A percentile compares a stretch with the other conserved stretches of the same genome.
Evolutionary conservation across 106 monocot species (phyloP).

Genomic region (Apostasia shenzhenica): DNA sequence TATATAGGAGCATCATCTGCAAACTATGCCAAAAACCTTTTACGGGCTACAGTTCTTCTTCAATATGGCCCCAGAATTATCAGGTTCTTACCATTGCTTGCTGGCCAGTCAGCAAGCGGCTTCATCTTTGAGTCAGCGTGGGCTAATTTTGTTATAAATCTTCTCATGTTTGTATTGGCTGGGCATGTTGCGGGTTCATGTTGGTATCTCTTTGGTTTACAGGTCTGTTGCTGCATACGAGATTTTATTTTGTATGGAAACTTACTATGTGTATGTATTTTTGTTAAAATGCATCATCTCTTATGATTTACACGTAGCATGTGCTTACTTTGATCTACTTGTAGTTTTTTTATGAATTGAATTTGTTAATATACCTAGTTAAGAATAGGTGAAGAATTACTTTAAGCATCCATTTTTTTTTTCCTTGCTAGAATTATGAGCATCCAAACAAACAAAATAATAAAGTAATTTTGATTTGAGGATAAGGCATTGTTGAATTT

Average conservation of each 20-base stretch:
- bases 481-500: no score
- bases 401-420: no score
- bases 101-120: conserved; percentile 69
- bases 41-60: conserved; percentile 68
- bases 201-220: conserved; percentile 94
- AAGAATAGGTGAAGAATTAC: no score
- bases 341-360: no score
- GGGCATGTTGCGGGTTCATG: conserved; percentile 94
- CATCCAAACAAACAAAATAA: no score
- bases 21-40: conserved; percentile 80
- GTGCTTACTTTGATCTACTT: no score
- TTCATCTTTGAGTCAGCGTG: conserved; percentile 98
- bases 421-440: no score
- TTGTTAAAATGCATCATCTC: neutral
- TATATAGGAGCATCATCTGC: conserved; percentile 69
- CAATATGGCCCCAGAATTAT: conserved; percentile 81
- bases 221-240: conserved; percentile 31
- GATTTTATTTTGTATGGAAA: neutral
- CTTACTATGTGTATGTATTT: neutral
- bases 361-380: no score
- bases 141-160: conserved; percentile 91
- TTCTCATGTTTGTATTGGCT: conserved; percentile 91
- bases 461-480: no score
- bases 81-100: conserved; percentile 69
- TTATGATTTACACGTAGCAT: no score